Percentiles rank a stretch among this genome's conserved stretches.
Conservation (phyloP, 129 eudicot species). For the Pseudognaphalium luteoalbum region DNA sequence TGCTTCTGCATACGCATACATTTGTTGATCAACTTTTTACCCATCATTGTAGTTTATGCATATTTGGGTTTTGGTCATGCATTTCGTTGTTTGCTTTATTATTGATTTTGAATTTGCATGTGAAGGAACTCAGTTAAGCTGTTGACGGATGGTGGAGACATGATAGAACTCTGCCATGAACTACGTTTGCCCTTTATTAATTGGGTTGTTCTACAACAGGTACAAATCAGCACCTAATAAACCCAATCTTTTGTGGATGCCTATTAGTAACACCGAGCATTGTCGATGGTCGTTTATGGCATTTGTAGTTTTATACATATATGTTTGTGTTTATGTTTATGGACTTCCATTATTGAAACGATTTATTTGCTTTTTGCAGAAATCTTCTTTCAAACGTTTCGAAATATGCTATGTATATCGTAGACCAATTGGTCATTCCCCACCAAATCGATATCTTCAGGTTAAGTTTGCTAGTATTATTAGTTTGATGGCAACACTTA, state of each 20-base stretch:
- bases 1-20: not conserved
- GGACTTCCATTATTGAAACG: no score
- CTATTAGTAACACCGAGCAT: not conserved
- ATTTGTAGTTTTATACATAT: no score
- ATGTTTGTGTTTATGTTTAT: no score
- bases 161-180: conserved; percentile 89
- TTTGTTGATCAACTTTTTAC: not conserved
- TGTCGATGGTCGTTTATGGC: not conserved
- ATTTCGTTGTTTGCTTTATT: not conserved
- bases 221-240: conserved; percentile 23
- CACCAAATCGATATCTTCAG: conserved; percentile 94
- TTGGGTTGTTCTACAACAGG: conserved; percentile 86
- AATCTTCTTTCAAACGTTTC: conserved; percentile 79
- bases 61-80: conserved; percentile 14
- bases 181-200: conserved; percentile 80
- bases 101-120: conserved; percentile 16
- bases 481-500: conserved; percentile 13
- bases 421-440: conserved; percentile 88
- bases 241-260: conserved; percentile 1
- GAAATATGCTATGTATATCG: conserved; percentile 84
- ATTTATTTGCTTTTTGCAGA: conserved; percentile 49
- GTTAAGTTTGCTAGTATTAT: conserved; percentile 32
- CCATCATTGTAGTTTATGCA: not conserved
- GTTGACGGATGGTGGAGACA: conserved; percentile 82
- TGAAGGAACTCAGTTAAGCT: conserved; percentile 73